Evolutionary conservation across 1,139 yeast species (phyloP).

Genomic region (Petasospora fabianii): DNA sequence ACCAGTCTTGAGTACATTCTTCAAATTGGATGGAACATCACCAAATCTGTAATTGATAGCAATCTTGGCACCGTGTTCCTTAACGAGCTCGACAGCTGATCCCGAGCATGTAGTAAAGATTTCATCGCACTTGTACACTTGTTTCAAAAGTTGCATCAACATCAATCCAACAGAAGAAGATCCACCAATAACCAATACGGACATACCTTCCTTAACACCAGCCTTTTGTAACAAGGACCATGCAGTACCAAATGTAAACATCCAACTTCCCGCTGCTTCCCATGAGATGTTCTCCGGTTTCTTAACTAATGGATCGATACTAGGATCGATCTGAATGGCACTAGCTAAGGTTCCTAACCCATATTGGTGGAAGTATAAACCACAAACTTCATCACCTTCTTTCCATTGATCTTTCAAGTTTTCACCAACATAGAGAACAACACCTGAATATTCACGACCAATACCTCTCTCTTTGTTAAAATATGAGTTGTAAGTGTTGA

Average conservation of each 20-base stretch:
- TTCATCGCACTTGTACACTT: constrained; percentile 40
- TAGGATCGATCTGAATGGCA: constrained; percentile 44
- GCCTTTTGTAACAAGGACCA: constrained; percentile 37
- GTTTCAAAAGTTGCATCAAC: constrained; percentile 54
- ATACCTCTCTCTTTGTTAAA: constrained; percentile 48
- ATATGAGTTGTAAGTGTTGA: constrained; percentile 35
- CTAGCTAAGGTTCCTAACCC: constrained; percentile 53
- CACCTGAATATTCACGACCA: constrained; percentile 71
- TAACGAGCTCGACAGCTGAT: constrained; percentile 30
- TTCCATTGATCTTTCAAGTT: constrained; percentile 31
- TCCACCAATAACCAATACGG: constrained; percentile 65
- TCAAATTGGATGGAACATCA: constrained; percentile 20
- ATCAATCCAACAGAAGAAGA: constrained; percentile 69
- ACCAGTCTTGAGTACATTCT: constrained; percentile 22
- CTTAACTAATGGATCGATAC: constrained; percentile 36
- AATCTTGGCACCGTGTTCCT: constrained; percentile 25
- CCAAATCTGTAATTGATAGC: constrained; percentile 25
- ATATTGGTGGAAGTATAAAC: constrained; percentile 43
- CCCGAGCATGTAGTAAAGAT: constrained; percentile 43
- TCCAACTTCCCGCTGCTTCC: constrained; percentile 58
- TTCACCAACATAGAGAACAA: constrained; percentile 56
- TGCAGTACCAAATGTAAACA: constrained; percentile 59
- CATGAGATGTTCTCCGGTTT: constrained; percentile 47
- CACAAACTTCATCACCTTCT: constrained; percentile 66
- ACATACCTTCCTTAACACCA: constrained; percentile 26